phyloP scores from a whole-genome alignment of 768 basidiomycete species.

The Xerocomellus chrysenteron region DNA sequence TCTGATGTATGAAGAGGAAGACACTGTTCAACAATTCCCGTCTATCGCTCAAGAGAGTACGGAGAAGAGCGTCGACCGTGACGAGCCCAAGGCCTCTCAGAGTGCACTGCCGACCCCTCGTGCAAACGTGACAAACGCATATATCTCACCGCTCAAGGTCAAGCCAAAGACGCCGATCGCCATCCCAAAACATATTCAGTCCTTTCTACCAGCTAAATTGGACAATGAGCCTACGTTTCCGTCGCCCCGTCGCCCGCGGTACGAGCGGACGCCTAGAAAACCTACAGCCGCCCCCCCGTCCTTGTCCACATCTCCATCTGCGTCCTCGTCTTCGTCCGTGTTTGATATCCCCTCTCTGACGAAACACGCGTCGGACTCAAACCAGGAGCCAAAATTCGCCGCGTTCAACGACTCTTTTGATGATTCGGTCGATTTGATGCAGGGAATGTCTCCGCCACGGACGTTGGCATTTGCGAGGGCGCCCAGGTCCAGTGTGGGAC shows the following conservation, averaged over 20 bases:
- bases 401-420: constrained; percentile 35
- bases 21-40: constrained; percentile 25
- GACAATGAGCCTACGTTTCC: constrained; percentile 55
- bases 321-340: constrained; percentile 23
- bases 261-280: constrained; percentile 30
- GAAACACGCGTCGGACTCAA: constrained; percentile 33
- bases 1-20: constrained; percentile 32
- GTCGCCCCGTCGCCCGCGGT: constrained; percentile 36
- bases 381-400: constrained; percentile 41
- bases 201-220: constrained; percentile 67
- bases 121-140: constrained; percentile 31
- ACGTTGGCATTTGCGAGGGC: constrained; percentile 52
- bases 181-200: constrained; percentile 51
- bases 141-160: constrained; percentile 51
- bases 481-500: constrained; percentile 32
- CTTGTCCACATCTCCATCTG: constrained; percentile 28
- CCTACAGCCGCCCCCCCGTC: constrained; percentile 8
- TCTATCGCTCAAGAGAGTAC: constrained; percentile 45
- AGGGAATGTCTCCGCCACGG: constrained; percentile 53
- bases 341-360: constrained; percentile 56
- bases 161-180: constrained; percentile 59
- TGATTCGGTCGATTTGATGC: constrained; percentile 39
- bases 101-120: constrained; percentile 36
- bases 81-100: constrained; percentile 44
- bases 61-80: constrained; percentile 43